phyloP scores from a whole-genome alignment of 202 grass and related monocot genomes.

The Bolboschoenoplectus hybrid region DNA sequence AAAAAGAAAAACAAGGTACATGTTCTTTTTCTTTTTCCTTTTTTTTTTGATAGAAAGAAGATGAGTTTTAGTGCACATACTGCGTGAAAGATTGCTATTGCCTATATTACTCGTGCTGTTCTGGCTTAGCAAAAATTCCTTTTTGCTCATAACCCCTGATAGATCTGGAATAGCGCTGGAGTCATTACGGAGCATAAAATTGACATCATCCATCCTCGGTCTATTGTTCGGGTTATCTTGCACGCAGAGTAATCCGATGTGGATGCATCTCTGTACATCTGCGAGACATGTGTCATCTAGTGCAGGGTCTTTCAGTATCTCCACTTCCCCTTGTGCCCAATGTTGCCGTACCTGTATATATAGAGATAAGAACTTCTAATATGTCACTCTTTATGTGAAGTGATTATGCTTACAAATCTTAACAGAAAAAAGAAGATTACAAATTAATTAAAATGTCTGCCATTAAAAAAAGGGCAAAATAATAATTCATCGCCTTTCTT shows the following conservation, averaged over 20 bases:
- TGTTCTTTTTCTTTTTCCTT: no score
- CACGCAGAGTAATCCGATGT: background rate
- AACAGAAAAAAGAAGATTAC: no score
- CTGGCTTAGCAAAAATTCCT: background rate
- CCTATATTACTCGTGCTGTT: background rate
- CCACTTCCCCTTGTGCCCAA: background rate
- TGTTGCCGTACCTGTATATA: background rate
- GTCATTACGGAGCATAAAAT: background rate
- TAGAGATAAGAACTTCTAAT: background rate
- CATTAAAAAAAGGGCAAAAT: no score
- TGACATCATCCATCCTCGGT: background rate
- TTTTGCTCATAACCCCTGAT: background rate
- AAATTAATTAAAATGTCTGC: no score
- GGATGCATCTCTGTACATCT: background rate
- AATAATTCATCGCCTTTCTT: no score
- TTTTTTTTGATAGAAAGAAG: background rate
- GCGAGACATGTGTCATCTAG: background rate
- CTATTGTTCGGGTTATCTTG: background rate
- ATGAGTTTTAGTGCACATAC: background rate
- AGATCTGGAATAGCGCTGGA: background rate
- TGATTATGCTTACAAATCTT: no score
- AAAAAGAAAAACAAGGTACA: no score
- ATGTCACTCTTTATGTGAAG: background rate
- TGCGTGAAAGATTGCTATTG: background rate
- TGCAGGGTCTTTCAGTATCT: background rate